Base-by-base conservation (phyloP, 2,329 filamentous ascomycete genomes). In the Arthrocladium fulminans region DNA sequence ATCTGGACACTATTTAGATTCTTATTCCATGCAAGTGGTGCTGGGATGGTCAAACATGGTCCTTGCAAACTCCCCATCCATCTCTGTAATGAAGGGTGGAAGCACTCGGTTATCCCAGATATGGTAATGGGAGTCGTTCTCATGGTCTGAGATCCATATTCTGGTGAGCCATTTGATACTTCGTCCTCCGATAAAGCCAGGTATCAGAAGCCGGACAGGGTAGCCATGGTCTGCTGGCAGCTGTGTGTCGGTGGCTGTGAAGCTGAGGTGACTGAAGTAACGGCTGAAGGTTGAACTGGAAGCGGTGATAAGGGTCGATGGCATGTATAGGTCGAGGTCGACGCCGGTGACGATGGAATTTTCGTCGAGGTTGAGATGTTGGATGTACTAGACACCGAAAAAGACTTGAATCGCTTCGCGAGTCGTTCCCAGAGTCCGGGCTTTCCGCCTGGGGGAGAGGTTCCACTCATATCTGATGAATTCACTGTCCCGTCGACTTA, bases 51-150 rank as follows among this genome's bases (percentile, higher is more conserved):
- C 58, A 59, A 72, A 76, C 58, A 75, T 64, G 2, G 66, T 61
- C 29, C 69, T 59, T 0, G 72, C 71, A 50, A 75, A 68, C 12
- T 70, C 67, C 3, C 71, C 69, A 45, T 74, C 70, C 42, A 68
- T 71, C 38, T 74, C 71, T 0, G 65, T 71, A 12, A 77, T 63
- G 50, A 74, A 76, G 9, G 61, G 60, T 3, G 72, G 73, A 17
- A 72, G 55, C 4, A 73, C 67, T 8, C 72, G 60, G 50, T 76
- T 76, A 49, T 76, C 73, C 61, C 68, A 74, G 29, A 73, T 65
- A 53, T 76, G 73, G 52, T 74, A 71, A 44, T 70, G 58, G 25
- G 58, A 65, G 19, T 65, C 58, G 42, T 69, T 71, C 48, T 71
- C 68, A 4, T 63, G 45, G 13, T 72, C 65, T 1, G 60, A 62